Evolutionary conservation across 208 protist species (phyloP).

Genomic region (Trypanosoma brucei): DNA sequence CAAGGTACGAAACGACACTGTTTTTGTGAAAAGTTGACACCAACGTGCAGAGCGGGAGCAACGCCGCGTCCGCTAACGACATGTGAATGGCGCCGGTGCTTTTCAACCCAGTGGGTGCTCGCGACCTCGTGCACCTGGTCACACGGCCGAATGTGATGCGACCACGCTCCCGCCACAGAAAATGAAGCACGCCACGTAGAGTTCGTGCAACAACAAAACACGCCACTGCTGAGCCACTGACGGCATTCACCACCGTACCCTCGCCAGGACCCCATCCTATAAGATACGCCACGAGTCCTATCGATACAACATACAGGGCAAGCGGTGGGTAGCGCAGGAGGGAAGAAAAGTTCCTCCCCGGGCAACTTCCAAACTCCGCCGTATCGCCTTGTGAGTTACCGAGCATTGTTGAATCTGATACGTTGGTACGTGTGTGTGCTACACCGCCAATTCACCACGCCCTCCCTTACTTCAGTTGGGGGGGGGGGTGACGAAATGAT

Average conservation of each 20-base stretch:
- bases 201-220: slow-evolving; percentile 17
- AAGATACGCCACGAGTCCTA: slow-evolving; percentile 14
- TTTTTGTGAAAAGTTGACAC: slow-evolving; percentile 17
- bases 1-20: slow-evolving; percentile 5
- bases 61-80: slow-evolving; percentile 20
- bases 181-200: slow-evolving; percentile 14
- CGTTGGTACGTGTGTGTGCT: not conserved
- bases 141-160: slow-evolving; percentile 22
- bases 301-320: slow-evolving; percentile 1
- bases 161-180: slow-evolving; percentile 26
- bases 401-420: slow-evolving; percentile 5
- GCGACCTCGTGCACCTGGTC: not conserved
- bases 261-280: not conserved
- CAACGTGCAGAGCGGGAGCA: slow-evolving; percentile 21
- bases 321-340: slow-evolving; percentile 6
- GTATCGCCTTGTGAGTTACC: slow-evolving; percentile 7
- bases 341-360: not conserved
- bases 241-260: slow-evolving; percentile 5
- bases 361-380: slow-evolving; percentile 23
- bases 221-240: not conserved
- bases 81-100: slow-evolving; percentile 9
- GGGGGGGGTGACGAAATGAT: no score
- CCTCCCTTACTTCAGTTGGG: no score
- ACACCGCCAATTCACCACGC: not conserved
- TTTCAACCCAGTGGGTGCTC: slow-evolving; percentile 5